These are phyloP conservation scores for Crithidia fasciculata DNA, from an alignment of 208 protist genomes.

Conservation along the genomic window DNA sequence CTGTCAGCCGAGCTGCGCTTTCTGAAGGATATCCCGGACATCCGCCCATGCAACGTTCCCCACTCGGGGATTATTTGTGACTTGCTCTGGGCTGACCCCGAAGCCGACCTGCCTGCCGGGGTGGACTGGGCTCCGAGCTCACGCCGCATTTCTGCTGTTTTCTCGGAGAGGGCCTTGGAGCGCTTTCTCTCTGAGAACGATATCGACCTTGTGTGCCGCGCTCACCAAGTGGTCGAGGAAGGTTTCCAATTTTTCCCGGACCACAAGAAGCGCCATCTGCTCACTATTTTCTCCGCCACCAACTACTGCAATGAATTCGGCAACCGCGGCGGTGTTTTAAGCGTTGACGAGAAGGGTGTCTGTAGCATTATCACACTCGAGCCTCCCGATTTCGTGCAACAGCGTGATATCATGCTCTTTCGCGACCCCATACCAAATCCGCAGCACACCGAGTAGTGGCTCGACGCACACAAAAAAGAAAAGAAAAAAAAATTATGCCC, in stretches of 20 bases:
- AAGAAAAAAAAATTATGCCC: not conserved
- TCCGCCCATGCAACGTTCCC: conserved; percentile 98
- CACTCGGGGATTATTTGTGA: conserved; percentile 98
- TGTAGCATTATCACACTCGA: conserved; percentile 95
- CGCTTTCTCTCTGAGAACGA: conserved; percentile 97
- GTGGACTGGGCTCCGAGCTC: conserved; percentile 98
- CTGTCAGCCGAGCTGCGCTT: conserved; percentile 94
- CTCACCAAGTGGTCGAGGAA: conserved; percentile 99
- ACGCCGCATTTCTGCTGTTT: conserved; percentile 98
- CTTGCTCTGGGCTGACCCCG: conserved; percentile 99
- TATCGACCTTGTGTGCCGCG: conserved; percentile 98
- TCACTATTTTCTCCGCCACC: conserved; percentile 99
- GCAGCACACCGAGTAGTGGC: conserved; percentile 12
- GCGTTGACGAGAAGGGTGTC: conserved; percentile 96
- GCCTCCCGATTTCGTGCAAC: conserved; percentile 76
- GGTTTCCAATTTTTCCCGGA: conserved; percentile 99
- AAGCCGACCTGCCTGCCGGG: conserved; percentile 91
- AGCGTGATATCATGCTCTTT: conserved; percentile 70
- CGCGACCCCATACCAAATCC: conserved; percentile 47
- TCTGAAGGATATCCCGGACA: conserved; percentile 92
- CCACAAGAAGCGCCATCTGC: conserved; percentile 95
- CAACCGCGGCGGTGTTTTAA: conserved; percentile 99
- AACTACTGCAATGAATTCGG: conserved; percentile 99
- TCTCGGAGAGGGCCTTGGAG: conserved; percentile 96
- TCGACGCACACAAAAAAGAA: not conserved